A percentile compares a stretch with the other conserved stretches of the same genome.
Evolutionary conservation across 2,329 filamentous ascomycete species (phyloP).

Genomic region (Fusarium beomiforme): DNA sequence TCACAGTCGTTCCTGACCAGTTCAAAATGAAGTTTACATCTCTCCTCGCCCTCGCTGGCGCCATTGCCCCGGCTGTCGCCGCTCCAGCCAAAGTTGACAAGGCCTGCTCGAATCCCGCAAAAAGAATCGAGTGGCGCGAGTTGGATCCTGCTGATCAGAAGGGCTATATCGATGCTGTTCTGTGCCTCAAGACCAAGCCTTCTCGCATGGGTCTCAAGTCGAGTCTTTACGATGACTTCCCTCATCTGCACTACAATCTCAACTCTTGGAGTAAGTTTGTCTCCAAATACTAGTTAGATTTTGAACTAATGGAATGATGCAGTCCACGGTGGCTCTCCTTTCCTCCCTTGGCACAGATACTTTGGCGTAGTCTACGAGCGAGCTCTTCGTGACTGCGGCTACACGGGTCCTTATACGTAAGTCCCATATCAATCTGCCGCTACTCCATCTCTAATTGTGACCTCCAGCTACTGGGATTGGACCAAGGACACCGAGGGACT

Average conservation of each 20-base stretch:
- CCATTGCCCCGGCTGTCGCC: background rate
- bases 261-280: background rate
- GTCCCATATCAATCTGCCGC: rapidly evolving
- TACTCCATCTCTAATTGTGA: background rate
- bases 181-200: conserved; percentile 15
- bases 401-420: conserved; percentile 5
- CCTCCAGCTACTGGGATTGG: conserved; percentile 11
- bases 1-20: too few relatives aligned
- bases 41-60: background rate
- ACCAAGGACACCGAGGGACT: background rate
- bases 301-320: rapidly evolving
- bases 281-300: rapidly evolving
- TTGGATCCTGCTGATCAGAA: background rate
- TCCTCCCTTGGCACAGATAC: conserved; percentile 18
- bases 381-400: conserved; percentile 1
- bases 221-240: conserved; percentile 7
- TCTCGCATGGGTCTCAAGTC: conserved; percentile 12
- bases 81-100: background rate
- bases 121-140: conserved; percentile 10
- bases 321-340: background rate
- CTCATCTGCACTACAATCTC: background rate
- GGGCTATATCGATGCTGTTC: conserved; percentile 1
- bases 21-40: background rate
- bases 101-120: background rate
- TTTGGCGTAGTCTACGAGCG: background rate